Percentiles rank a stretch among this genome's conserved stretches.
Evolutionary conservation across 108 stramenopile species (phyloP).

Genomic region (Cyclotella baltica): DNA sequence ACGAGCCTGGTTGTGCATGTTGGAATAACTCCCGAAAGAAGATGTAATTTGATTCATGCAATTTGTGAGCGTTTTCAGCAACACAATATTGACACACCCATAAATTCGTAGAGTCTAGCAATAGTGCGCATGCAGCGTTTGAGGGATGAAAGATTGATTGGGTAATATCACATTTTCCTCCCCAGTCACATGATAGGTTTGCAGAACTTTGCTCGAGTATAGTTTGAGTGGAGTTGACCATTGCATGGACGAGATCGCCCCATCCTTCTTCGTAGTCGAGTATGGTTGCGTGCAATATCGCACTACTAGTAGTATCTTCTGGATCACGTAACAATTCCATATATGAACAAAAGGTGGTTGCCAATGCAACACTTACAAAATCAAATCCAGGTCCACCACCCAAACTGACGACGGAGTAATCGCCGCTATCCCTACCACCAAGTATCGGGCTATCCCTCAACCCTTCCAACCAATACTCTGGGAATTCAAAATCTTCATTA

Average conservation of each 20-base stretch:
- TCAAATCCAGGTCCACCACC: constrained; percentile 82
- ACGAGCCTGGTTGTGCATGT: constrained; percentile 32
- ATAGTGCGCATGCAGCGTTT: constrained; percentile 37
- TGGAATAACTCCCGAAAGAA: constrained; percentile 69
- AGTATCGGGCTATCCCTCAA: constrained; percentile 19
- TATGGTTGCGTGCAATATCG: constrained; percentile 43
- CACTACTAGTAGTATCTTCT: not conserved
- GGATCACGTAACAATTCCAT: no score
- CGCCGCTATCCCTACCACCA: not conserved
- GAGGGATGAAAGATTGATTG: constrained; percentile 44
- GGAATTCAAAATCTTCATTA: constrained; percentile 18
- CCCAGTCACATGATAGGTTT: constrained; percentile 52
- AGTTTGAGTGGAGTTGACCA: constrained; percentile 48
- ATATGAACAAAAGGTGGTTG: constrained; percentile 38
- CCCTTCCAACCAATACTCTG: constrained; percentile 34
- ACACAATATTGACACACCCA: constrained; percentile 72
- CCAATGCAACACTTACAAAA: constrained; percentile 56
- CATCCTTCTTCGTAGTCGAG: constrained; percentile 77
- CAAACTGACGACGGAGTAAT: constrained; percentile 35
- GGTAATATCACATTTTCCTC: constrained; percentile 73
- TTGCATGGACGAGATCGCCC: constrained; percentile 53
- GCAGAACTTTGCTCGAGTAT: constrained; percentile 12
- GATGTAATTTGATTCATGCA: constrained; percentile 51
- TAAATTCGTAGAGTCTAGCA: constrained; percentile 39
- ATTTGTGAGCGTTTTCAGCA: constrained; percentile 60